These are phyloP conservation scores for Neurospora sp. DNA, from an alignment of 495 filamentous ascomycete species.

Conservation along the genomic window DNA sequence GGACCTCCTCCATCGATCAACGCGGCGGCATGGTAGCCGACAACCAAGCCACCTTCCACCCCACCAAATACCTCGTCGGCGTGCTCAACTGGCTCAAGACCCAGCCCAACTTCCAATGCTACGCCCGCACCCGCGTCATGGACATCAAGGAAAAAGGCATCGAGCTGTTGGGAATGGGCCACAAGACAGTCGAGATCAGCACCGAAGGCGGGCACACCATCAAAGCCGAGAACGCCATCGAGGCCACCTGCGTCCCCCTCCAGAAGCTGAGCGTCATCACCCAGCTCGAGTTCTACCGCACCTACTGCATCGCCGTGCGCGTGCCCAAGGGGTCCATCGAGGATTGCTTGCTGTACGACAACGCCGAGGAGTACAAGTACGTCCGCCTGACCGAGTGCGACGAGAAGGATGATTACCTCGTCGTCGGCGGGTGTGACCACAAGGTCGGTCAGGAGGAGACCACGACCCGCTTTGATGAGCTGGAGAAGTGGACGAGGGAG, in stretches of 20 bases:
- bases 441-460: conserved; percentile 48
- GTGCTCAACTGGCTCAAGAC: conserved; percentile 39
- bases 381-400: conserved; percentile 41
- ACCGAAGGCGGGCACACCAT: conserved; percentile 39
- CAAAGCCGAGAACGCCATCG: conserved; percentile 37
- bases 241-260: conserved; percentile 47
- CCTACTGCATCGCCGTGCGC: conserved; percentile 49
- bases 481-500: conserved; percentile 42
- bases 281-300: conserved; percentile 40
- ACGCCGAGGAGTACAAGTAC: conserved; percentile 45
- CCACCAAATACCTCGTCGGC: conserved; percentile 44
- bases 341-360: conserved; percentile 47
- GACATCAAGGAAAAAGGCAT: conserved; percentile 37
- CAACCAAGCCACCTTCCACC: conserved; percentile 49
- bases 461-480: conserved; percentile 29
- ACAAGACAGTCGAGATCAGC: conserved; percentile 30
- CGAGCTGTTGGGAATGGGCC: conserved; percentile 23
- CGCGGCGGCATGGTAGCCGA: conserved; percentile 36
- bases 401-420: conserved; percentile 44
- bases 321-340: conserved; percentile 40
- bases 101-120: conserved; percentile 45
- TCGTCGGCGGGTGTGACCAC: conserved; percentile 52
- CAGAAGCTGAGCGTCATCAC: conserved; percentile 43
- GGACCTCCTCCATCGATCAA: conserved; percentile 39
- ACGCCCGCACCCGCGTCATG: conserved; percentile 39